Evolutionary conservation across 2,329 filamentous ascomycete species (phyloP), one percentile per base, ranked within the genome.

Genomic region (Gremmenia infestans): DNA sequence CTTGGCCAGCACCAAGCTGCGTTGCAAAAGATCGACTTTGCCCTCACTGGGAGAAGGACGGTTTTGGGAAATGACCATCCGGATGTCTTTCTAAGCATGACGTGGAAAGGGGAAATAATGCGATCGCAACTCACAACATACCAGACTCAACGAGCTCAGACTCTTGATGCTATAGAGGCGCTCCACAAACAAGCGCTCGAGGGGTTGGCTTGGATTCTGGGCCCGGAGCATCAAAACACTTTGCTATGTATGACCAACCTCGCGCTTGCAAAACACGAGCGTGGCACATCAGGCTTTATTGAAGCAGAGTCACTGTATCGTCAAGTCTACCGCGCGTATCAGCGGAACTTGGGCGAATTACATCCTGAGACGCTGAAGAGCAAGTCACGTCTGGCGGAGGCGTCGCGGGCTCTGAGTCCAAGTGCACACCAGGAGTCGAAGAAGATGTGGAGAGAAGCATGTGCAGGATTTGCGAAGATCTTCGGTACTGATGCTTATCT

Each of bases 61-160:
- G 36, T 64, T 9, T 55, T 67, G 3, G 63, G 64, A 12, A 57
- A 57, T 35, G 53, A 55, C 17, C 63, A 67, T 17, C 62, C 64
- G 3, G 63, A 67, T 19, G 54, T 60, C 2, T 60, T 61, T 8
- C 42, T 61, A 3, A 60, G 55, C 47, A 59, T 64, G 55, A 67
- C 63, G 4, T 64, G 60, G 56, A 64, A 63, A 56, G 64, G 59
- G n/a, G 63, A 65, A 32, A 65, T 67, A 14, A 50, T 65, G 56
- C 58, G 64, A 5, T 53, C 48, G 1, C 63, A 65, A 36, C 62
- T 64, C 1, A 60, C 61, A 23, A 36, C 11, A 42, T 52, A 28
- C 46, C 48, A 22, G 46, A 53, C 19, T 48, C 63, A 60, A 14
- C 56, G 54, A 15, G 43, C 40, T n/a, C 55, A 63, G 47, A 55